Evolutionary conservation across 352 stramenopile species (phyloP).

Genomic region (Phytophthora sansomeana): DNA sequence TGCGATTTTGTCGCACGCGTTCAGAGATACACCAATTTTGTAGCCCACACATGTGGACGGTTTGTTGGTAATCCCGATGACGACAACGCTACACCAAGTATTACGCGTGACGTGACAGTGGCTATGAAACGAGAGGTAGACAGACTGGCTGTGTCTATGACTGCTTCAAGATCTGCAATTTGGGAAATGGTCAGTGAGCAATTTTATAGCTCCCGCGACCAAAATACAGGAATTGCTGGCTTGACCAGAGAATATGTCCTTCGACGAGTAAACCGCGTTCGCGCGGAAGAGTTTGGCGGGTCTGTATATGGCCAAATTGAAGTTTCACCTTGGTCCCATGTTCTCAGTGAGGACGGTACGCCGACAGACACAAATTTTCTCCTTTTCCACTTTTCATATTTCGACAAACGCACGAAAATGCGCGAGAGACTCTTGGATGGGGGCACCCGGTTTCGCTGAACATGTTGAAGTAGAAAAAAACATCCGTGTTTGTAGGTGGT

Average conservation of each 20-base stretch:
- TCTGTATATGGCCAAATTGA: conserved; percentile 11
- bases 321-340: conserved; percentile 1
- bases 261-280: background rate
- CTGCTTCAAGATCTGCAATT: background rate
- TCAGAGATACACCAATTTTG: conserved; percentile 9
- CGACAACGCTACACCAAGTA: background rate
- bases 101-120: background rate
- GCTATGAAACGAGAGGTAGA: conserved; percentile 5
- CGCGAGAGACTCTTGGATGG: background rate
- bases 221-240: background rate
- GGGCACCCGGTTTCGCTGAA: background rate
- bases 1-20: background rate
- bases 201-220: background rate
- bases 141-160: background rate
- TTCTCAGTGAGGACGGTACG: background rate
- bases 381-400: background rate
- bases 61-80: background rate
- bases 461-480: background rate
- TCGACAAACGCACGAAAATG: background rate
- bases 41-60: conserved; percentile 5
- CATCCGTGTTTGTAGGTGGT: background rate
- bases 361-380: background rate
- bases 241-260: background rate
- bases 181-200: background rate
- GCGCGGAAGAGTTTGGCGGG: background rate